Percentiles rank a stretch among this genome's conserved stretches.
phyloP scores from a whole-genome alignment of 1,139 yeast genomes.

The Debaryomyces nepalensis region DNA sequence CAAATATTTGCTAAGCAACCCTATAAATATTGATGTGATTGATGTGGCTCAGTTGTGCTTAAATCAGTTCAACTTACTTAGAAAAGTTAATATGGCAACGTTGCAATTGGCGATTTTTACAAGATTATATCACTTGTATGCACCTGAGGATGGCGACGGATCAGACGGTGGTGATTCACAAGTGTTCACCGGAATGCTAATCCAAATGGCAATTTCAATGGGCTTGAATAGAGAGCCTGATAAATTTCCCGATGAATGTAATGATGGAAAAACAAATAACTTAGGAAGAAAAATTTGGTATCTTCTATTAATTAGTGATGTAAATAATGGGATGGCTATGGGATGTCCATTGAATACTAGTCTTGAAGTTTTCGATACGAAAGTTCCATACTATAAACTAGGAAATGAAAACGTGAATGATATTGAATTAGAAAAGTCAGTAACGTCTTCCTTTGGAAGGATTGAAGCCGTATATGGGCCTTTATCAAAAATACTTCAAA shows the following conservation, averaged over 20 bases:
- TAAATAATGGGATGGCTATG: slow-evolving; percentile 38
- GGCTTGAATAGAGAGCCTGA: slow-evolving; percentile 53
- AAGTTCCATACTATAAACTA: slow-evolving; percentile 33
- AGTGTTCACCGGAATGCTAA: slow-evolving; percentile 40
- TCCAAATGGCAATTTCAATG: slow-evolving; percentile 46
- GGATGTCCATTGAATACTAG: slow-evolving; percentile 44
- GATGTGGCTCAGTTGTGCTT: slow-evolving; percentile 43
- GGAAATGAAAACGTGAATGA: slow-evolving; percentile 38
- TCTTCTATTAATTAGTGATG: slow-evolving; percentile 38
- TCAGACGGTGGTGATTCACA: slow-evolving; percentile 54
- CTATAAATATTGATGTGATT: slow-evolving; percentile 37
- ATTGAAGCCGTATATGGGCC: slow-evolving; percentile 25
- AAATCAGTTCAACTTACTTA: slow-evolving; percentile 41
- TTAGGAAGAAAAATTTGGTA: slow-evolving; percentile 44
- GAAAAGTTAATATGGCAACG: slow-evolving; percentile 47
- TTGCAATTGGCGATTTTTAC: slow-evolving; percentile 51
- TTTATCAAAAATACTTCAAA: slow-evolving; percentile 23
- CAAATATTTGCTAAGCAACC: slow-evolving; percentile 34
- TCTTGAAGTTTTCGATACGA: slow-evolving; percentile 38
- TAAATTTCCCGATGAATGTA: slow-evolving; percentile 24
- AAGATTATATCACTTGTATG: slow-evolving; percentile 42
- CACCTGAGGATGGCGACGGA: slow-evolving; percentile 57
- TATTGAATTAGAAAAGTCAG: slow-evolving; percentile 29
- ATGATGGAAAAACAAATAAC: slow-evolving; percentile 32
- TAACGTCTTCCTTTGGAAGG: slow-evolving; percentile 21